Percentiles rank a stretch among this genome's conserved stretches.
Conservation (phyloP, 2,329 filamentous ascomycete species). For the Sarocladium oryzae region DNA sequence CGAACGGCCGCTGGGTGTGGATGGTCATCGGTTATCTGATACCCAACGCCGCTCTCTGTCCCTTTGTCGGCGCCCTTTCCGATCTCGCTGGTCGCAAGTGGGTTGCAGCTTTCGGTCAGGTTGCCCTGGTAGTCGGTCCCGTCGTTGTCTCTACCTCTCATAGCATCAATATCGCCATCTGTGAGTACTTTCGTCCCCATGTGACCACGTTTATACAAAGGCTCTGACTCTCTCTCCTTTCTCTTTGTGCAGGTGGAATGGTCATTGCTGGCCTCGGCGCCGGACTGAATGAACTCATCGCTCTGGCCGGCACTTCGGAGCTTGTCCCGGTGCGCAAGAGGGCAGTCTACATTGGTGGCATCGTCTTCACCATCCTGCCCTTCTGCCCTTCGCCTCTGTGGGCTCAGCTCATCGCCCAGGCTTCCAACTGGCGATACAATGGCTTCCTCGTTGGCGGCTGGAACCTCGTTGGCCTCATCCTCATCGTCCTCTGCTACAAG, state of each 20-base stretch:
- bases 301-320: conserved; percentile 61
- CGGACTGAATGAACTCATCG: conserved; percentile 62
- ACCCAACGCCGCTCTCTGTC: conserved; percentile 49
- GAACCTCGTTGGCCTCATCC: conserved; percentile 43
- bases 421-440: conserved; percentile 47
- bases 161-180: conserved; percentile 54
- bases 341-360: conserved; percentile 53
- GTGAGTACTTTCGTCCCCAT: background rate
- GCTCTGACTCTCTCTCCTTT: too few relatives aligned
- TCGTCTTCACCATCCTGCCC: conserved; percentile 54
- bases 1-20: conserved; percentile 51
- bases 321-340: conserved; percentile 59
- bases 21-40: conserved; percentile 48
- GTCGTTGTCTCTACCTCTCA: conserved; percentile 52
- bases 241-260: conserved; percentile 34
- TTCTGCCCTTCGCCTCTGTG: conserved; percentile 58
- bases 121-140: conserved; percentile 50
- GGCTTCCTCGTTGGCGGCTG: conserved; percentile 46
- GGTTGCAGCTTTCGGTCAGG: conserved; percentile 48
- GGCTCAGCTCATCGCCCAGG: conserved; percentile 44
- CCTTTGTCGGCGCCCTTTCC: conserved; percentile 60
- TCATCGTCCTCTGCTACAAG: conserved; percentile 46
- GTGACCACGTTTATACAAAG: too few relatives aligned
- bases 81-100: conserved; percentile 57
- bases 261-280: conserved; percentile 56